Conservation (phyloP, 371 early-diverging fungal genomes). For the Blakeslea trispora region DNA sequence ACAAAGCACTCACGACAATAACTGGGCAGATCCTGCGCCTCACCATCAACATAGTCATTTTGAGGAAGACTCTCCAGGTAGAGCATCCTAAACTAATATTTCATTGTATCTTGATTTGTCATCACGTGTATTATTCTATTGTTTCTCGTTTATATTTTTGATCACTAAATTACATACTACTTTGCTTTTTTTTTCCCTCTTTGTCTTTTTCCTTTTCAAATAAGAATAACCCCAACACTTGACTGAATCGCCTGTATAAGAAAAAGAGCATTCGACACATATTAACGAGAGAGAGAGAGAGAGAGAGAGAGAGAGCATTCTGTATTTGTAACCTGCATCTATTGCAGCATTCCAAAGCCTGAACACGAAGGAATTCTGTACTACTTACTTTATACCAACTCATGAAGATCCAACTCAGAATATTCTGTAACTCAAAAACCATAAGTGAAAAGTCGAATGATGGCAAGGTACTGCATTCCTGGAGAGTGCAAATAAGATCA, state of each 20-base stretch:
- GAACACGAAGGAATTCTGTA: too few species aligned
- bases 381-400: not conserved
- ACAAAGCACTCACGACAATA: slow-evolving; percentile 21
- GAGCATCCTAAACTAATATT: not conserved
- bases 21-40: slow-evolving; percentile 35
- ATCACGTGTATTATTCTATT: not conserved
- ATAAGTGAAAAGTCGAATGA: not conserved
- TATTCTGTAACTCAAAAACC: not conserved
- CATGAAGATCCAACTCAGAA: slow-evolving; percentile 6
- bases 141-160: not conserved
- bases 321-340: too few species aligned
- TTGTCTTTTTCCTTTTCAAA: not conserved
- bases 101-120: not conserved
- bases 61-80: not conserved
- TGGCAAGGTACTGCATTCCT: not conserved
- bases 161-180: not conserved
- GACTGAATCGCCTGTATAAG: too few species aligned
- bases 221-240: too few species aligned
- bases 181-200: not conserved
- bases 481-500: not conserved
- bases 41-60: slow-evolving; percentile 22
- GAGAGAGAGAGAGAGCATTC: too few species aligned
- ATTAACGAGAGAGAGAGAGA: too few species aligned
- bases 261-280: too few species aligned
- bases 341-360: too few species aligned